These are phyloP conservation scores for Moesziomyces parantarcticus DNA, from an alignment of 1,284 basidiomycete genomes.

Conservation along the genomic window DNA sequence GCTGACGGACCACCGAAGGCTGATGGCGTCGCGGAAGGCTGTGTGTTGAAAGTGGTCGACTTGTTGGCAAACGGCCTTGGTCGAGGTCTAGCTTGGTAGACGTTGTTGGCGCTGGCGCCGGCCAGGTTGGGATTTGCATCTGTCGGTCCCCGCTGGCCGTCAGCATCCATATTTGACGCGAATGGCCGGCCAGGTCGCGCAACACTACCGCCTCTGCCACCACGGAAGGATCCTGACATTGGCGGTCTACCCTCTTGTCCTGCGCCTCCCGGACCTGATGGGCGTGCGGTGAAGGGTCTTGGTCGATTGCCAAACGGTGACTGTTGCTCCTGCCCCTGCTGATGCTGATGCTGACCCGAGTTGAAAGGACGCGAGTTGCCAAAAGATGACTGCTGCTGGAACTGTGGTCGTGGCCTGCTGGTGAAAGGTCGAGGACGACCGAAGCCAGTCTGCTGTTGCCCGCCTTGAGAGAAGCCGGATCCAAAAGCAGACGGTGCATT, in stretches of 20 bases:
- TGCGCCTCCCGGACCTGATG: conserved; percentile 12
- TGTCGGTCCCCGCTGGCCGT: conserved; percentile 1
- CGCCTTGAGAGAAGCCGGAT: conserved; percentile 6
- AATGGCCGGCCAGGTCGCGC: conserved; percentile 29
- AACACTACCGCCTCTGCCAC: conserved; percentile 30
- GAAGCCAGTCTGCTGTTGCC: conserved; percentile 11
- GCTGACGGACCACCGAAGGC: background rate
- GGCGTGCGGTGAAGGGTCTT: conserved; percentile 27
- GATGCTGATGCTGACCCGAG: conserved; percentile 9
- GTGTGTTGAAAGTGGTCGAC: conserved; percentile 33
- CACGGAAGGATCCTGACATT: conserved; percentile 5
- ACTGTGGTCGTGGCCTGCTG: conserved; percentile 12
- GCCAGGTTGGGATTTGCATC: background rate
- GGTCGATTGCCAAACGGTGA: conserved; percentile 30
- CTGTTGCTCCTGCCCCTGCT: conserved; percentile 7
- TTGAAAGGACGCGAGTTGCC: conserved; percentile 12
- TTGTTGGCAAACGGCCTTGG: conserved; percentile 36
- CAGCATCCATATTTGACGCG: conserved; percentile 6
- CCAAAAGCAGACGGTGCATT: conserved; percentile 14
- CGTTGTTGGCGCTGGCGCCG: conserved; percentile 11
- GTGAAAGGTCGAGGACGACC: conserved; percentile 10
- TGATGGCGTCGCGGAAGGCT: conserved; percentile 1
- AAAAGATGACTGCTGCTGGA: conserved; percentile 13
- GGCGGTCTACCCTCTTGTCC: conserved; percentile 26
- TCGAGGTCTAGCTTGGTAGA: conserved; percentile 20